Conservation (phyloP, 2,329 filamentous ascomycete genomes). For the Calonectria pseudoturangicola region DNA sequence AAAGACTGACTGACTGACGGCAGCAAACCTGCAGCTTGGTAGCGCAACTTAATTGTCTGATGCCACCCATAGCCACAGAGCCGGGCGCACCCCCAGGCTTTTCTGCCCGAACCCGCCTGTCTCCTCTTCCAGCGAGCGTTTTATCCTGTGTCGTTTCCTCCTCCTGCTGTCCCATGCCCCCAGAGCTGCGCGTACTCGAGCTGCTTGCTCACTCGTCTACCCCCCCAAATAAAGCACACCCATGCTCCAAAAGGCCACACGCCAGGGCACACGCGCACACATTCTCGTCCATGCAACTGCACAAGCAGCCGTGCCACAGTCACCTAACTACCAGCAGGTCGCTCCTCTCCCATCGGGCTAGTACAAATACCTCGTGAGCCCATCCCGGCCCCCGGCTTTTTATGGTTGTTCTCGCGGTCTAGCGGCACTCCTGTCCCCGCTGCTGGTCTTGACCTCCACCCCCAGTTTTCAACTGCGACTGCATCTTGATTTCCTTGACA, state of each 20-base stretch:
- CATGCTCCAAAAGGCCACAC: not conserved
- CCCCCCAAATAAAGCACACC: not conserved
- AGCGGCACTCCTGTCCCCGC: constrained; percentile 40
- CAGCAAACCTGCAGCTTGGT: constrained; percentile 23
- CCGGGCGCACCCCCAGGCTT: constrained; percentile 21
- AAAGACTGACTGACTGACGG: constrained; percentile 5
- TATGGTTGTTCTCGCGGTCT: constrained; percentile 23
- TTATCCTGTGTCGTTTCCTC: constrained; percentile 6
- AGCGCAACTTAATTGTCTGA: constrained; percentile 21
- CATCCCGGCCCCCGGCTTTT: constrained; percentile 30
- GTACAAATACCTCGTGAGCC: constrained; percentile 29
- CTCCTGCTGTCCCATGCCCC: not conserved
- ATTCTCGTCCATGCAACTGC: constrained; percentile 16
- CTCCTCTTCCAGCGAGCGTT: constrained; percentile 6
- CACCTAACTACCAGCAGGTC: not conserved
- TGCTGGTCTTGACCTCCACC: constrained; percentile 32
- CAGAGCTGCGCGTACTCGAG: not conserved
- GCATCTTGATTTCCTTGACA: constrained; percentile 23
- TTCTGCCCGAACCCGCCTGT: not conserved
- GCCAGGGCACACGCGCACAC: constrained; percentile 7
- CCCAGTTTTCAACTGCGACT: constrained; percentile 29
- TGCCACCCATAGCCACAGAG: constrained; percentile 24
- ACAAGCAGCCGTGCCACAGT: constrained; percentile 24
- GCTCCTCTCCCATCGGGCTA: not conserved
- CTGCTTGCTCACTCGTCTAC: not conserved